Evolutionary conservation across 495 filamentous ascomycete species (phyloP).

Genomic region (Sordaria brevicollis): DNA sequence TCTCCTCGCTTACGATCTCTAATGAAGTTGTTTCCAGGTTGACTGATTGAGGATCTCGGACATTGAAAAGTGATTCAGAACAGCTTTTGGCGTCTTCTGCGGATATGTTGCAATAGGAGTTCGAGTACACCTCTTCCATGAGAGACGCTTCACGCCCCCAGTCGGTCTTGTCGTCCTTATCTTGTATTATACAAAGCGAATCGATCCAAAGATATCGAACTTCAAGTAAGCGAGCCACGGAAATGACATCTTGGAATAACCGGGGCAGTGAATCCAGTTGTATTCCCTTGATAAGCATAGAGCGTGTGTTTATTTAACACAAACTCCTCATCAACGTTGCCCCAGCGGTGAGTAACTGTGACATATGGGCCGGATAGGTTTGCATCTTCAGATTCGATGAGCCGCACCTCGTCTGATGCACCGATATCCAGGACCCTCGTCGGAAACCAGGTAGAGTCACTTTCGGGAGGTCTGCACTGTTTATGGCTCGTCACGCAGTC

Average conservation of each 20-base stretch:
- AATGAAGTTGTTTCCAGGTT: background rate
- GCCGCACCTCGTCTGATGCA: background rate
- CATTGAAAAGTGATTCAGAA: background rate
- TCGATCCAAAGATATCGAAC: background rate
- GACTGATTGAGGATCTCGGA: background rate
- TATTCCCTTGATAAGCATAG: background rate
- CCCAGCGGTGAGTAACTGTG: conserved; percentile 1
- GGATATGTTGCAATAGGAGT: conserved; percentile 1
- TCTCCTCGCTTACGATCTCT: background rate
- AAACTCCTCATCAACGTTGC: background rate
- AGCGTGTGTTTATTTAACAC: background rate
- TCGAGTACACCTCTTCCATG: background rate
- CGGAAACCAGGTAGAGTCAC: background rate
- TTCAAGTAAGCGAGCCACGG: background rate
- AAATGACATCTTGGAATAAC: background rate
- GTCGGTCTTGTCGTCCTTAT: background rate
- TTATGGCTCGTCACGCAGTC: background rate
- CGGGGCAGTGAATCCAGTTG: background rate
- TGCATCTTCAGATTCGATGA: background rate
- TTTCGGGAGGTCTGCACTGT: background rate
- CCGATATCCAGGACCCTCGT: background rate
- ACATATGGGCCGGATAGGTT: background rate
- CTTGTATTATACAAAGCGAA: background rate
- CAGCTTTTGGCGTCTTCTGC: background rate
- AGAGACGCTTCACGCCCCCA: background rate